Evolutionary conservation across 2,329 filamentous ascomycete genomes (phyloP).

Genomic region (Cladophialophora carrionii): DNA sequence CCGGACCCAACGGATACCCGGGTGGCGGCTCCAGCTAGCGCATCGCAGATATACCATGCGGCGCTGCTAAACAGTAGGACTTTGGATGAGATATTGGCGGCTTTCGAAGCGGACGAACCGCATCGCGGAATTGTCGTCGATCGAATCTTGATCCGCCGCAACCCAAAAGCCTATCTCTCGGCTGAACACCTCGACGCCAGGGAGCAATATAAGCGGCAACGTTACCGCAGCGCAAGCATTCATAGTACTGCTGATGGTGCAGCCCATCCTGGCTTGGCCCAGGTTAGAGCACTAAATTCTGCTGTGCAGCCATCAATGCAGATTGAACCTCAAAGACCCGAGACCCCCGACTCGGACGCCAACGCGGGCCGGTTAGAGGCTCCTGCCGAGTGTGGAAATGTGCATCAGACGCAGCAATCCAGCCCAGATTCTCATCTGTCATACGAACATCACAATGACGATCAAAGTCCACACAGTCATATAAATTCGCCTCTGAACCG

Average conservation of each 20-base stretch:
- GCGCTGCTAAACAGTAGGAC: slow-evolving; percentile 27
- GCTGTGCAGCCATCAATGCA: neutral
- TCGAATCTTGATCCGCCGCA: slow-evolving; percentile 5
- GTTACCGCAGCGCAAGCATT: slow-evolving; percentile 20
- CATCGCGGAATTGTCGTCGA: neutral
- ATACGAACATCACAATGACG: neutral
- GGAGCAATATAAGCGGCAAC: slow-evolving; percentile 9
- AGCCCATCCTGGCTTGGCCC: neutral
- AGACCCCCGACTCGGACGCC: neutral
- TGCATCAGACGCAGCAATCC: neutral
- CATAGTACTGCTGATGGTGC: slow-evolving; percentile 16
- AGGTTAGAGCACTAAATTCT: neutral
- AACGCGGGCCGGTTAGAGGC: neutral
- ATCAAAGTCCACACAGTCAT: neutral
- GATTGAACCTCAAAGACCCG: neutral
- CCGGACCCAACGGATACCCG: slow-evolving; percentile 8
- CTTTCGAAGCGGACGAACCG: slow-evolving; percentile 20
- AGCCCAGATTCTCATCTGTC: slow-evolving; percentile 1
- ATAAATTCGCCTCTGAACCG: slow-evolving; percentile 13
- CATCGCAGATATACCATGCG: slow-evolving; percentile 30
- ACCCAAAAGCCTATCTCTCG: slow-evolving; percentile 2
- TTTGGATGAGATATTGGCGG: slow-evolving; percentile 30
- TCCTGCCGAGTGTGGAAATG: neutral
- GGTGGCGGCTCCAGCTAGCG: slow-evolving; percentile 14
- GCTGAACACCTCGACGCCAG: neutral